Conservation (phyloP, 1,284 basidiomycete species). For the Exobasidium cylindrosporum region DNA sequence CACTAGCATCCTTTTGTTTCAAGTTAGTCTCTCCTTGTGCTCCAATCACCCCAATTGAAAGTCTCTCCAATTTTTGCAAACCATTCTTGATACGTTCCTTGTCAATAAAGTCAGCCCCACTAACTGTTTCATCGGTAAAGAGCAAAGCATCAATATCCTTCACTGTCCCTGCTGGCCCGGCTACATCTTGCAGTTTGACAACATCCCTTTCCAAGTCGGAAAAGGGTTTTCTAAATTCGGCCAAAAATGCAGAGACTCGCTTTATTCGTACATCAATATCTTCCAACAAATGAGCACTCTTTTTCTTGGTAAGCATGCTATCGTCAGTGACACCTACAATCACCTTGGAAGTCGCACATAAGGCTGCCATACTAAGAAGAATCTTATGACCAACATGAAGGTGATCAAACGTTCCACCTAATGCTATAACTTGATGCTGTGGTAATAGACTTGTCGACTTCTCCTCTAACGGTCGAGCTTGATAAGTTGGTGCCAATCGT, state of each 20-base stretch:
- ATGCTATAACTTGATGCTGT: conserved; percentile 46
- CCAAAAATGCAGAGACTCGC: conserved; percentile 39
- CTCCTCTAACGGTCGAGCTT: background rate
- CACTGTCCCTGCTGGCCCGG: conserved; percentile 48
- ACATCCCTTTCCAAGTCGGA: conserved; percentile 28
- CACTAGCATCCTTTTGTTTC: conserved; percentile 35
- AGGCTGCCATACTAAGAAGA: conserved; percentile 82
- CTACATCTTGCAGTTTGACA: conserved; percentile 43
- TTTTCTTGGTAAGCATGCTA: conserved; percentile 71
- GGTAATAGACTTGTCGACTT: conserved; percentile 11
- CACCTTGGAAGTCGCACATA: conserved; percentile 73
- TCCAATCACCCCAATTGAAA: conserved; percentile 46
- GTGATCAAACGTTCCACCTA: conserved; percentile 91
- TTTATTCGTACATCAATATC: conserved; percentile 58
- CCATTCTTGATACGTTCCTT: conserved; percentile 32
- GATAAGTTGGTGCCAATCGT: background rate
- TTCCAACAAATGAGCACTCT: conserved; percentile 70
- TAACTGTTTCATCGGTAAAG: conserved; percentile 49
- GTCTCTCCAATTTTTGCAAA: conserved; percentile 27
- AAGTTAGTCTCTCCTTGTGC: conserved; percentile 40
- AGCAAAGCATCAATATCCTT: conserved; percentile 39
- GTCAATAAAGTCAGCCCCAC: conserved; percentile 43
- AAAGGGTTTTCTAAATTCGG: conserved; percentile 15
- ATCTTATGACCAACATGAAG: conserved; percentile 97
- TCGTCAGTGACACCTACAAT: conserved; percentile 84